These are phyloP conservation scores for Stachybotrys elegans DNA, from an alignment of 2,329 filamentous ascomycete species.

Conservation along the genomic window DNA sequence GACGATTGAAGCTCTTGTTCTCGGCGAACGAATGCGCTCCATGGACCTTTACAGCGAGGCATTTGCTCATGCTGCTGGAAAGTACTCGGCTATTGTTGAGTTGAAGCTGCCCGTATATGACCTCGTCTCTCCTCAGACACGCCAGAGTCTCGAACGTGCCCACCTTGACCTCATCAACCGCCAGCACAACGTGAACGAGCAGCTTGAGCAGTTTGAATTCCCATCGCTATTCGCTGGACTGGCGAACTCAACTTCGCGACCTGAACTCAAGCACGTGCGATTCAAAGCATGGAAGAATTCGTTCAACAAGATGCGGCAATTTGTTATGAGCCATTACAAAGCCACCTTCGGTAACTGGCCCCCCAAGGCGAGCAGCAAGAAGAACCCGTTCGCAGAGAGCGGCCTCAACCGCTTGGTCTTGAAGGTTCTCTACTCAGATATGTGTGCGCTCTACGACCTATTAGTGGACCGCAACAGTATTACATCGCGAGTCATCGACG, in stretches of 20 bases:
- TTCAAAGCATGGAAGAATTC: slow-evolving; percentile 80
- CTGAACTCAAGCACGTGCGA: slow-evolving; percentile 70
- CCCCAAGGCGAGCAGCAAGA: slow-evolving; percentile 85
- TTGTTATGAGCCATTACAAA: slow-evolving; percentile 64
- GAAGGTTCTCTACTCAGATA: slow-evolving; percentile 76
- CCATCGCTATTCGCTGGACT: slow-evolving; percentile 84
- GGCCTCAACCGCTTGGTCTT: slow-evolving; percentile 83
- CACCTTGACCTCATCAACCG: slow-evolving; percentile 74
- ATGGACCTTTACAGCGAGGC: slow-evolving; percentile 82
- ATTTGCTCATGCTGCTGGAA: slow-evolving; percentile 86
- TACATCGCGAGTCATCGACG: slow-evolving; percentile 74
- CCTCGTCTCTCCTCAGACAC: slow-evolving; percentile 65
- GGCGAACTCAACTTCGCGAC: slow-evolving; percentile 74
- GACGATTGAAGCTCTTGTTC: slow-evolving; percentile 81
- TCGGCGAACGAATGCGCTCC: slow-evolving; percentile 82
- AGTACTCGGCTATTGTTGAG: slow-evolving; percentile 67
- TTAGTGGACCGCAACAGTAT: slow-evolving; percentile 74
- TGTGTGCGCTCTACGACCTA: slow-evolving; percentile 82
- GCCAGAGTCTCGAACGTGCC: slow-evolving; percentile 75
- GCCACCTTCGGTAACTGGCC: slow-evolving; percentile 68
- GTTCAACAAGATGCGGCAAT: slow-evolving; percentile 70
- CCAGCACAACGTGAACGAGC: slow-evolving; percentile 62
- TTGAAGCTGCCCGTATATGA: slow-evolving; percentile 65
- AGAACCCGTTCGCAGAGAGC: slow-evolving; percentile 80
- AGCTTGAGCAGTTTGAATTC: slow-evolving; percentile 86